phyloP scores from a whole-genome alignment of 805 yeast species.

The Lipomyces yamanashiensis region DNA sequence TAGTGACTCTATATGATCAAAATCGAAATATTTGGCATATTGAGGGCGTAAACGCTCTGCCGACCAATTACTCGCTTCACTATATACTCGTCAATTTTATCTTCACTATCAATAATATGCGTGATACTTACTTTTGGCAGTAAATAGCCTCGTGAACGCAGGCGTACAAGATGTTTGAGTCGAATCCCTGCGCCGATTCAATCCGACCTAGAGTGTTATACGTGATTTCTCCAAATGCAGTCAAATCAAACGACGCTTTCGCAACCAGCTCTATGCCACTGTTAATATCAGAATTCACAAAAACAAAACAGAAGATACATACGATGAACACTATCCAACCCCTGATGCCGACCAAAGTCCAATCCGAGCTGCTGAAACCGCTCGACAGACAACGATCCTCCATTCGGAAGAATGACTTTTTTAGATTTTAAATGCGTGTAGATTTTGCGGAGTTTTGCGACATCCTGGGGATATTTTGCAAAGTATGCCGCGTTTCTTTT shows the following conservation, averaged over 20 bases:
- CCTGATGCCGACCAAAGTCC: constrained; percentile 57
- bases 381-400: constrained; percentile 55
- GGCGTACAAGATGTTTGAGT: constrained; percentile 59
- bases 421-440: constrained; percentile 36
- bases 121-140: constrained; percentile 46
- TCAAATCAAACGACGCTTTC: constrained; percentile 50
- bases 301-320: not conserved
- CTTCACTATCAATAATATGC: constrained; percentile 30
- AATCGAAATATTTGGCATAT: constrained; percentile 46
- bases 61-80: constrained; percentile 52
- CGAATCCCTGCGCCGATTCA: constrained; percentile 51
- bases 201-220: constrained; percentile 47
- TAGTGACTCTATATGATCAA: constrained; percentile 8
- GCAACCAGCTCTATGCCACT: constrained; percentile 45
- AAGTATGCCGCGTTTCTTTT: constrained; percentile 57
- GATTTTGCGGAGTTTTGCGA: constrained; percentile 44
- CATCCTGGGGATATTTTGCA: constrained; percentile 55
- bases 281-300: not conserved
- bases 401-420: constrained; percentile 53
- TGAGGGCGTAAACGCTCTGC: constrained; percentile 47
- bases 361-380: constrained; percentile 61
- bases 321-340: constrained; percentile 54
- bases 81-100: constrained; percentile 7
- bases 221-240: constrained; percentile 47
- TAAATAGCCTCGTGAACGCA: constrained; percentile 65